Base-by-base conservation (phyloP, 2,329 filamentous ascomycete genomes). In the Ceratocystis cacaofunesta region DNA sequence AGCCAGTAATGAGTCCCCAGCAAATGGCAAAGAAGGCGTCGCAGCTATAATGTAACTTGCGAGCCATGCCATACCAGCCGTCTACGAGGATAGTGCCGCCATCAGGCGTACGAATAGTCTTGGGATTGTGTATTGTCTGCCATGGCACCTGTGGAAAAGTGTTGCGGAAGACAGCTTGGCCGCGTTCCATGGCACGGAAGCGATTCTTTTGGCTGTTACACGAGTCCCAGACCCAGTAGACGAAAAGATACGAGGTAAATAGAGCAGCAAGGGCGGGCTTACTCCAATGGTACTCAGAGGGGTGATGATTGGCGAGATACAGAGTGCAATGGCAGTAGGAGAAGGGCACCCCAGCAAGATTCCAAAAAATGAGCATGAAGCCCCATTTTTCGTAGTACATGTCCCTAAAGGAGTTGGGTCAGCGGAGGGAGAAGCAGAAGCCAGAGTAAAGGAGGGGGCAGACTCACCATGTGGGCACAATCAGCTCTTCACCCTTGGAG, bases 321-420 rank as follows among this genome's bases (percentile, higher is more conserved):
- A 96, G 85, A 61, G 89, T 92, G 82, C 89, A 94, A 79, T 96
- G 91, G 78, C 90, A 95, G 81, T 96, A 96, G 65, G 86, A 91
- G 63, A 96, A 81, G 15, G 91, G 91, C 30, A 96, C 91, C 70
- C 91, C 91, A 60, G 91, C 90, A 74, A 96, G 80, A 76, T 96
- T 96, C 91, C 91, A 96, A 83, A 96, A 96, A 75, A 95, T 95
- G 70, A 96, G 83, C 91, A 96, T 96, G 79, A 96, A 96, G 63
- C 91, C 91, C 84, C 89, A 92, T 78, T 96, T 96, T 80, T 96
- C 91, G 71, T 90, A 92, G 79, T 95, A 95, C 87, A 96, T 95
- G 72, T 96, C 91, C 87, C 74, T 75, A 44, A 32, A 52, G 8
- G 10, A 8, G 32, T 4, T 64, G 19, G 19, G 22, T 25, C 3